Evolutionary conservation across 73 alveolate genomes (phyloP), one percentile per base, ranked within the genome.

Genomic region (Symbiodinium pilosum): DNA sequence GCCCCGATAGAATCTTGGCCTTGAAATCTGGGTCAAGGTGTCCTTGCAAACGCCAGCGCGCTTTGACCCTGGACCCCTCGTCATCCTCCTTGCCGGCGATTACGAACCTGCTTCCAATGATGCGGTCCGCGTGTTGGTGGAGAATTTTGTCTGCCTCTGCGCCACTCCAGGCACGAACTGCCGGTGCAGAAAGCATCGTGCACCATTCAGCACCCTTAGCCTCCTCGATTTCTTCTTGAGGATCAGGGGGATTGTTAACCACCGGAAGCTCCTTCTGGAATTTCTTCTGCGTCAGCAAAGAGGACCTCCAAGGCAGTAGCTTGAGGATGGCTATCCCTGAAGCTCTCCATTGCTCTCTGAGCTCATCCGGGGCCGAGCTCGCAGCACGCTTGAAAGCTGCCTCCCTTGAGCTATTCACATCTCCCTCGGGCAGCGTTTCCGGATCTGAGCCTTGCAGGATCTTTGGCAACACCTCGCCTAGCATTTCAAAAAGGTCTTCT

Each of bases 31-130:
- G 34, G 2, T 54, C 71, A 21, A 54, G 12, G 92, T 41, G 36
- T 42, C 92, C 32, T 30, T 84, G 41, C 12, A 84, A 41, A 28
- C 92, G 42, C 92, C 92, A 43, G 11, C 92, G 14, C 3, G 71
- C 30, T 41, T 84, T 84, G 42, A 84, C 43, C 1, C 92, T 34
- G 16, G 39, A 64, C 2, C 92, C 75, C 20, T 84, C 92, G 43
- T 84, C 92, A 40, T 84, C 92, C 7, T 11, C 41, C 71, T 84
- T 84, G 42, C n/a, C 18, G 43, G 43, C 28, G 43, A 84, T 41
- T 4, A 84, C 92, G 42, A 84, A 84, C 20, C 92, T 30, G 40
- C 92, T 84, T 9, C 92, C 92, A 18, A 84, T 41, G 38, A 84
- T 41, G 39, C 92, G 71, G 69, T 84, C 21, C 24, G 92, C 30